Base-by-base conservation (phyloP, 2,329 filamentous ascomycete species). In the Laburnicola sp. region DNA sequence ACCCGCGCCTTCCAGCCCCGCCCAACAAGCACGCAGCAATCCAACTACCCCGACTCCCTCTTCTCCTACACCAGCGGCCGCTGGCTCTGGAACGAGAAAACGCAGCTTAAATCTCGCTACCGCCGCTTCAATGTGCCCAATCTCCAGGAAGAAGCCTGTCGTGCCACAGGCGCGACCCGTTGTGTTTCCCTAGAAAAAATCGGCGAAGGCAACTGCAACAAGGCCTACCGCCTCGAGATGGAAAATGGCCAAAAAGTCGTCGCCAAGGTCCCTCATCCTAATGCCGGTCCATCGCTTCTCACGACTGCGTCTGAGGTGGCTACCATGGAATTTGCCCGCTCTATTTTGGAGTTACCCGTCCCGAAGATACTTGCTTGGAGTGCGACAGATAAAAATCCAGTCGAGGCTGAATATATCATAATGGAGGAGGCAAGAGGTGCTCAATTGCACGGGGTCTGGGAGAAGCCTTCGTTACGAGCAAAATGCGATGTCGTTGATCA, bases 381-480 rank as follows among this genome's bases (percentile, higher is more conserved):
- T 50, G 57, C 59, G 37, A 54, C 51, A 21, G 48, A 52, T n/a
- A 32, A 62, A 32, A 67, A 65, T 37, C 57, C 64, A 43, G 60
- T 69, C 22, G 45, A 56, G 32, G 52, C 64, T 38, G 66, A 69
- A 60, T 69, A 68, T 35, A 69, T 69, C 16, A 63, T 69, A 50
- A 68, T 67, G 64, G 64, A 68, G 54, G 58, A 64, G 60, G 66
- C 61, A n/a, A 53, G 34, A 53, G 62, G 65, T 7, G 50, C 49
- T 31, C 62, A 58, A 45, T 59, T 65, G 3, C 49, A 64, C 28
- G 39, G 60, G 45, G 53, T 62, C 21, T 68, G 60, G 65, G 28
- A 60, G 10, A 54, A 63, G 42, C 51, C 66, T 16, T n/a, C 41
- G 46, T 39, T 64, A 21, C 43, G 54, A 30, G 56, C 1, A 37